Base-by-base conservation (phyloP, 805 yeast genomes). In the Candida hungchunana region DNA sequence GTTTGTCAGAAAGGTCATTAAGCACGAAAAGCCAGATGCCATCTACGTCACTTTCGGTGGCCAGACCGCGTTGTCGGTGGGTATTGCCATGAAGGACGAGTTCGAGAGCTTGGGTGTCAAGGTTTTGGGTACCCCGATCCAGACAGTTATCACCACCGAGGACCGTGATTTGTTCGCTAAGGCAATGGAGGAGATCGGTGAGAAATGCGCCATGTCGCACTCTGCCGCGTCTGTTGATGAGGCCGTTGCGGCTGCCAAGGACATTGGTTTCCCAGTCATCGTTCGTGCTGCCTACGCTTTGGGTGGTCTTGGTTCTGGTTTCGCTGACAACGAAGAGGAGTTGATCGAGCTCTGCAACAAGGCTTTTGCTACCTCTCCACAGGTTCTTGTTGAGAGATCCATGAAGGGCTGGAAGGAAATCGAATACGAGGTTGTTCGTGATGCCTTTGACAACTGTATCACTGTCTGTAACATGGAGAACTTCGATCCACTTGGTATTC, bases 381-480 rank as follows among this genome's bases (percentile, higher is more conserved):
- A 90, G 71, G 87, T 90, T 50, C 69, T 90, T 51, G 97, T 90
- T 45, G 98, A 90, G 67, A 89, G 84, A 71, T 90, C 97, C 6
- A 71, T 90, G 67, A 90, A 89, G 70, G 98, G 98, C 47, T 90
- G 98, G 98, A 90, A 90, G 64, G 98, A 90, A 66, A 94, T 90
- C 45, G 98, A 90, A 67, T 90, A 90, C 63, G 98, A 90, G 70
- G 98, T 90, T 48, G 97, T 90, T 39, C 82, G 98, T 59, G 98
- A 90, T 69, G 76, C 93, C 47, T 90, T 83, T 37, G 96, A 82
- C 49, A 90, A 90, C 75, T 90, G 98, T 75, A 90, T 90, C 60
- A 90, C 98, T 29, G 98, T 90, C 36, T 90, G 98, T 74, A 90
- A 90, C 67, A 90, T 90, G 98, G 98, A 90, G 69, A 90, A 90